phyloP scores from a whole-genome alignment of 345 rosid genomes.

The Hevea brasiliensis region DNA sequence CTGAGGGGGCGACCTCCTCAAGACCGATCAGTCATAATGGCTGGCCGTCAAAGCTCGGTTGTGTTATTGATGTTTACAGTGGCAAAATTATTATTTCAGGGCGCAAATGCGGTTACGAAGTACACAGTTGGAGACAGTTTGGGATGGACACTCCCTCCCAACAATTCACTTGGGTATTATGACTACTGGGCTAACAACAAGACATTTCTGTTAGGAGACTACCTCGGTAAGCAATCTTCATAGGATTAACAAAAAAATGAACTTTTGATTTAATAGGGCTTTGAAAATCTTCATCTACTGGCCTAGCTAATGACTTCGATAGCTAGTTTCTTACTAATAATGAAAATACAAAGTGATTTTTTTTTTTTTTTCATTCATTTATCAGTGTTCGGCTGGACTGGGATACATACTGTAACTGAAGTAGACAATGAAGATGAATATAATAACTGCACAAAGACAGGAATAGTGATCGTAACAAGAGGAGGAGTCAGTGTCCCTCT shows the following conservation, averaged over 20 bases:
- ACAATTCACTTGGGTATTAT: constrained; percentile 13
- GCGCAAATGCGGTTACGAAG: not conserved
- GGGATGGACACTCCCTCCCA: constrained; percentile 33
- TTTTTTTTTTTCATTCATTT: not conserved
- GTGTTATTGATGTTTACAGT: too few species aligned
- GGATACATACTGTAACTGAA: constrained; percentile 18
- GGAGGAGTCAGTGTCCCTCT: not conserved
- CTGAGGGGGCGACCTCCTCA: not conserved
- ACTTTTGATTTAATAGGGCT: too few species aligned
- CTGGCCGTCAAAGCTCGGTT: too few species aligned
- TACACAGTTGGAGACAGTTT: constrained; percentile 17
- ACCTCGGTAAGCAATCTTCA: not conserved
- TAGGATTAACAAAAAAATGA: too few species aligned
- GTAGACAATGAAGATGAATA: constrained; percentile 13
- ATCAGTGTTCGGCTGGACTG: constrained; percentile 25
- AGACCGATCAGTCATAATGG: too few species aligned
- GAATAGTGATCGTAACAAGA: not conserved
- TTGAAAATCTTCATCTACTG: too few species aligned
- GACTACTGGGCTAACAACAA: constrained; percentile 13
- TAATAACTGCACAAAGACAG: constrained; percentile 21
- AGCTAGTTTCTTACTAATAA: too few species aligned
- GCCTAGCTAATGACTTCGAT: too few species aligned
- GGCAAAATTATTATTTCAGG: not conserved
- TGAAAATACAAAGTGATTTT: too few species aligned
- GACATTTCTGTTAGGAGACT: constrained; percentile 14